These are phyloP conservation scores for Phytophthora quininea DNA, from an alignment of 352 stramenopile genomes.

Conservation along the genomic window DNA sequence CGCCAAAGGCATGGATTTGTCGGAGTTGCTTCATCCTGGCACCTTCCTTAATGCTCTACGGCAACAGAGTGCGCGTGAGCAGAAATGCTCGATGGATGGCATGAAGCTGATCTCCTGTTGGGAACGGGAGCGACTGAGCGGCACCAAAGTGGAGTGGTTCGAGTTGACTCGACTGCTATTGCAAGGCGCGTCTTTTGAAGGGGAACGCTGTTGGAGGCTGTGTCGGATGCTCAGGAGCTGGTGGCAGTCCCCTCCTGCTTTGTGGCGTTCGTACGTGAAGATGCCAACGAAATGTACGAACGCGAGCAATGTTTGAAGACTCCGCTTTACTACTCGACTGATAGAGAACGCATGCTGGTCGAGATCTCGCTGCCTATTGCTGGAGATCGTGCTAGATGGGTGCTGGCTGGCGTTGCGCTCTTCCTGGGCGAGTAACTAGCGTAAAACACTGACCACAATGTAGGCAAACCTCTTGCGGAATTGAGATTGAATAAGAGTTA, in stretches of 20 bases:
- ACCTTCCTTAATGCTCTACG: constrained; percentile 95
- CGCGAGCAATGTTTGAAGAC: constrained; percentile 80
- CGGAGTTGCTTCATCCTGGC: constrained; percentile 91
- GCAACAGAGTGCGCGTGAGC: constrained; percentile 88
- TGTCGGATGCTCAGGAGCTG: constrained; percentile 85
- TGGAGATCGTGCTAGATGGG: constrained; percentile 75
- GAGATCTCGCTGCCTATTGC: constrained; percentile 83
- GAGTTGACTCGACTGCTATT: constrained; percentile 82
- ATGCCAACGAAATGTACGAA: constrained; percentile 77
- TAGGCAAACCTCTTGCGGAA: background rate
- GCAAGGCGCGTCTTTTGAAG: constrained; percentile 89
- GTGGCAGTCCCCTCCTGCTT: constrained; percentile 80
- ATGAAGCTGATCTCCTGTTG: constrained; percentile 92
- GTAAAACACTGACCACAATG: no score
- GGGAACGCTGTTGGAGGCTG: constrained; percentile 78
- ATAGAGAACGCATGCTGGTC: constrained; percentile 77
- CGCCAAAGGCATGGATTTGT: constrained; percentile 80
- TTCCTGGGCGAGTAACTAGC: constrained; percentile 73
- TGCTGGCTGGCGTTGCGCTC: constrained; percentile 82
- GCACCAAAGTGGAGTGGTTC: constrained; percentile 74
- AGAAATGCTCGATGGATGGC: constrained; percentile 89
- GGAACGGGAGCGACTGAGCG: constrained; percentile 71
- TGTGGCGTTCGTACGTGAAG: constrained; percentile 80
- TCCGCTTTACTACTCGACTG: constrained; percentile 83
- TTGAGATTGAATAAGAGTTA: background rate